Evolutionary conservation across 116 monocot species (phyloP).

Genomic region (Cymodocea nodosa): DNA sequence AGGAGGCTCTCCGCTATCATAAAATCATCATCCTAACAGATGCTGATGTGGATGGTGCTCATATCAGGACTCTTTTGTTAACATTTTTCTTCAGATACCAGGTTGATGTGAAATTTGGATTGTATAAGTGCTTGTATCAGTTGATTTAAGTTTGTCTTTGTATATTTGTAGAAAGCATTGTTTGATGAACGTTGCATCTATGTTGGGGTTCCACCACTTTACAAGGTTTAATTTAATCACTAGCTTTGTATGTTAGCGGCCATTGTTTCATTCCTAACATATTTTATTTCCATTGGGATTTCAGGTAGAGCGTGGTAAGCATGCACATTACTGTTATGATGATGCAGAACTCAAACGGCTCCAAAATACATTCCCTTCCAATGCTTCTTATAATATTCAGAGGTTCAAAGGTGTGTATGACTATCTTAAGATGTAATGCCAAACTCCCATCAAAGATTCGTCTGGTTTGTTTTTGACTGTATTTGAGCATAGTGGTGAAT

Average conservation of each 20-base stretch:
- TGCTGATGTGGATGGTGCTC: constrained; percentile 99
- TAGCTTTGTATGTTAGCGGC: not conserved
- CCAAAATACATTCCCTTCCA: constrained; percentile 59
- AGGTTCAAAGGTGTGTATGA: constrained; percentile 79
- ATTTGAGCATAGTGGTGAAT: not conserved
- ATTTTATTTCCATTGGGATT: not conserved
- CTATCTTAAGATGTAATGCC: not conserved
- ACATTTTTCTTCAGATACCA: constrained; percentile 99
- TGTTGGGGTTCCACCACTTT: constrained; percentile 96
- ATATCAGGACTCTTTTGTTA: constrained; percentile 86
- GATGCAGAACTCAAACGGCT: constrained; percentile 64
- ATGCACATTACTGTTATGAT: constrained; percentile 81
- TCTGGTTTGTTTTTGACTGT: not conserved
- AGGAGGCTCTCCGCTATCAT: constrained; percentile 85
- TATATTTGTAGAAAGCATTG: constrained; percentile 59
- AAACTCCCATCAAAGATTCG: not conserved
- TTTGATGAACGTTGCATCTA: constrained; percentile 98
- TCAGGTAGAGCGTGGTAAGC: constrained; percentile 90
- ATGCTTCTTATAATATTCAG: constrained; percentile 78
- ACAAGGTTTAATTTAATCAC: constrained; percentile 44
- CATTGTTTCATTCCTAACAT: not conserved
- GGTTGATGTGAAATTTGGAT: constrained; percentile 18
- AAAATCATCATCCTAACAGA: constrained; percentile 96
- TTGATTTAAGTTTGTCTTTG: not conserved
- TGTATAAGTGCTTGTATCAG: not conserved